phyloP scores from a whole-genome alignment of 2,329 filamentous ascomycete species.

The Epichloe scottii region DNA sequence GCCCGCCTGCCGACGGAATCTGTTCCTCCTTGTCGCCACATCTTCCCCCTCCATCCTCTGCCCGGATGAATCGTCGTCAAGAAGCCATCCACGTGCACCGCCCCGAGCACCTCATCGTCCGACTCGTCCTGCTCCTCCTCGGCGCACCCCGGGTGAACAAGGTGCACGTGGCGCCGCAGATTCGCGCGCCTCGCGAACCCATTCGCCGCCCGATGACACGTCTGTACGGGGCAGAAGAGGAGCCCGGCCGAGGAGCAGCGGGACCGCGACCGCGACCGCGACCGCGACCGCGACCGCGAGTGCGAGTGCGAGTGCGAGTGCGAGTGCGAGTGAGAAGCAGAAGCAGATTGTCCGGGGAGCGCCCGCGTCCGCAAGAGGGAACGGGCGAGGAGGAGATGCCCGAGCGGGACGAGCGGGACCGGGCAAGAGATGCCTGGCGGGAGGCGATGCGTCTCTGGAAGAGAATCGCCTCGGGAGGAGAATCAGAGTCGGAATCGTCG shows the following conservation, averaged over 20 bases:
- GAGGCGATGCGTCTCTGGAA: conserved; percentile 18
- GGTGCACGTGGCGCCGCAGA: conserved; percentile 24
- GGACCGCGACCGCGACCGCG: conserved; percentile 17
- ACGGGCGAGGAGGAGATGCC: conserved; percentile 9
- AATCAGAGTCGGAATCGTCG: conserved; percentile 3
- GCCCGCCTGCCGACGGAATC: conserved; percentile 11
- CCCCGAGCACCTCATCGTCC: conserved; percentile 45
- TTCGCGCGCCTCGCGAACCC: conserved; percentile 25
- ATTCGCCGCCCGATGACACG: conserved; percentile 23
- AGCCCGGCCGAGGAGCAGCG: conserved; percentile 19
- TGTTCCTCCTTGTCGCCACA: conserved; percentile 17
- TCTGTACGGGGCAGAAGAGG: conserved; percentile 24
- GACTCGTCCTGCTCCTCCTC: conserved; percentile 25
- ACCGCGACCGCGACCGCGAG: conserved; percentile 14
- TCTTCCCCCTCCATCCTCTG: conserved; percentile 34
- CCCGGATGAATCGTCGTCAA: conserved; percentile 40
- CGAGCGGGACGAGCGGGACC: conserved; percentile 14
- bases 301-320: neutral
- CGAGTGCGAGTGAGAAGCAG: neutral
- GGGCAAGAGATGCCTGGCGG: conserved; percentile 1
- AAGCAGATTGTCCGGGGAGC: neutral
- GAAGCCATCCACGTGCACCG: conserved; percentile 57
- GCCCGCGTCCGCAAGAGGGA: conserved; percentile 1
- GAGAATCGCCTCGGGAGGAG: conserved; percentile 13
- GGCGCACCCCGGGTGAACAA: conserved; percentile 25